A percentile compares a stretch with the other conserved stretches of the same genome.
Evolutionary conservation across 441 rosid genomes (phyloP).

Genomic region (Bocquillonia castaneifolia): DNA sequence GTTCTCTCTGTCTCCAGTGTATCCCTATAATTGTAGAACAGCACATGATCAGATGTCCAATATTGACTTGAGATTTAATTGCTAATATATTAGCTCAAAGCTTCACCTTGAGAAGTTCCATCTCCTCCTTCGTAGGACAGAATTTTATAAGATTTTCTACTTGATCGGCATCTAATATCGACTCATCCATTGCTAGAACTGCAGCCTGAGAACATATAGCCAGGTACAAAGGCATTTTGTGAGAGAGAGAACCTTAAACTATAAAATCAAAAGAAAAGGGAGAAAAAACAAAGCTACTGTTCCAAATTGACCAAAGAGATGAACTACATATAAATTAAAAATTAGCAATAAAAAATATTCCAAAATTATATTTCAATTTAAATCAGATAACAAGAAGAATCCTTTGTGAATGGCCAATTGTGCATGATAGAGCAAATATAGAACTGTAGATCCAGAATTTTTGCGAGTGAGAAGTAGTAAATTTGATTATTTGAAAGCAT

Average conservation of each 20-base stretch:
- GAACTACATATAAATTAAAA: background rate
- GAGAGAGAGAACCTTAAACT: background rate
- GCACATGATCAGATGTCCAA: constrained; percentile 12
- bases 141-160: constrained; percentile 95
- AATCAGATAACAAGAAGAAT: background rate
- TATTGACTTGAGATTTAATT: constrained; percentile 1
- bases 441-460: background rate
- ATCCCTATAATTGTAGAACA: constrained; percentile 39
- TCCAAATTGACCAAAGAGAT: constrained; percentile 7
- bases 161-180: constrained; percentile 86
- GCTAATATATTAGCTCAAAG: constrained; percentile 21
- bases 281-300: background rate
- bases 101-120: constrained; percentile 92
- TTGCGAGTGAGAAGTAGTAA: background rate
- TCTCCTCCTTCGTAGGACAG: constrained; percentile 98
- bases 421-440: background rate
- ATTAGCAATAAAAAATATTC: background rate
- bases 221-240: constrained; percentile 11
- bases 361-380: background rate
- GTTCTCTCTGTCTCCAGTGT: constrained; percentile 69
- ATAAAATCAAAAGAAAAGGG: background rate
- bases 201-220: constrained; percentile 61
- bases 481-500: background rate
- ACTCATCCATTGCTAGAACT: constrained; percentile 89
- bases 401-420: background rate